phyloP scores from a whole-genome alignment of 2,329 filamentous ascomycete species.

The Aspergillus versicolor region DNA sequence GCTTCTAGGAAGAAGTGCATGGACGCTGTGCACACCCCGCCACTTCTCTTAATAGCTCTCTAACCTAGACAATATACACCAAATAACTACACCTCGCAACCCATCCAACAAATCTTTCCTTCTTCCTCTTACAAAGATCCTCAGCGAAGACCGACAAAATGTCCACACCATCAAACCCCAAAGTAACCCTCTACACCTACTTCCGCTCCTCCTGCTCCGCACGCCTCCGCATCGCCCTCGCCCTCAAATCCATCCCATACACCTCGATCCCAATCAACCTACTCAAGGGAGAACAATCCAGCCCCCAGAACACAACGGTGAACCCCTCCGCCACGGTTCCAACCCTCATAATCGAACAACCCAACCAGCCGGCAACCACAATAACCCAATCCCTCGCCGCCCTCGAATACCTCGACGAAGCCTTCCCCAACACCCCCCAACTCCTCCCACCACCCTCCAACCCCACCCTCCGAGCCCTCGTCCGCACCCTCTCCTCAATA shows the following conservation, averaged over 20 bases:
- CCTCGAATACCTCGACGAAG: conserved; percentile 63
- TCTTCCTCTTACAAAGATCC: not conserved
- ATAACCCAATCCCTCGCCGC: conserved; percentile 60
- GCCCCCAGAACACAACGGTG: conserved; percentile 44
- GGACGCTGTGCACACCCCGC: too few relatives aligned
- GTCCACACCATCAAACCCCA: conserved; percentile 20
- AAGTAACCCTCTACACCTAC: conserved; percentile 55
- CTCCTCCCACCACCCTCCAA: conserved; percentile 50
- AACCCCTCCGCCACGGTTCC: conserved; percentile 60
- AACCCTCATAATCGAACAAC: conserved; percentile 46
- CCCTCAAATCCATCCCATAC: conserved; percentile 55
- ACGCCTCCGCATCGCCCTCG: conserved; percentile 59
- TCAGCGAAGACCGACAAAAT: not conserved
- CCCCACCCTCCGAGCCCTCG: conserved; percentile 46
- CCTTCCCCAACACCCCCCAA: conserved; percentile 43
- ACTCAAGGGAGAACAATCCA: conserved; percentile 53
- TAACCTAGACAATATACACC: not conserved
- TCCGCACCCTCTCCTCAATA: conserved; percentile 56
- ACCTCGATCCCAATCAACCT: conserved; percentile 53
- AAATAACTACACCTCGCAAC: not conserved
- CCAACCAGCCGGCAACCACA: conserved; percentile 29
- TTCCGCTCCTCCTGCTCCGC: conserved; percentile 64
- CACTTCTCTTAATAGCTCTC: not conserved
- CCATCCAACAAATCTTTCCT: not conserved
- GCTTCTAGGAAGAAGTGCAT: too few relatives aligned